These are phyloP conservation scores for Herpetomonas tarakana DNA, from an alignment of 208 protist genomes.

Conservation along the genomic window DNA sequence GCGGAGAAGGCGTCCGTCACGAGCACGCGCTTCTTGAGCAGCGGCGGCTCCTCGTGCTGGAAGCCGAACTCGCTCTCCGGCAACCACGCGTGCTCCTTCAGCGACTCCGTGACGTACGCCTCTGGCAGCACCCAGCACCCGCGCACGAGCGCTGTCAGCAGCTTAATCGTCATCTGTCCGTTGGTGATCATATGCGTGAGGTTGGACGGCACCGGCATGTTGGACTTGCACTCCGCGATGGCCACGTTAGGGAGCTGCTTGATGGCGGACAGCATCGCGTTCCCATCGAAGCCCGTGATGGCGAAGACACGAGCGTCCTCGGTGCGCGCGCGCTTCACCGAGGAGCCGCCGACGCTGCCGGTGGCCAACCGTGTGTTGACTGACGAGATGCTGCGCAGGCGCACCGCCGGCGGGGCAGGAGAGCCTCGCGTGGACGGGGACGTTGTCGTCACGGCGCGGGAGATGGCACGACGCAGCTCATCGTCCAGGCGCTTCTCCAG, in stretches of 20 bases:
- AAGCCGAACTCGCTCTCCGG: constrained; percentile 77
- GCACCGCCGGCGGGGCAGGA: constrained; percentile 14
- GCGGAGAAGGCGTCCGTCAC: constrained; percentile 65
- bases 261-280: constrained; percentile 46
- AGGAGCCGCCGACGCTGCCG: constrained; percentile 9
- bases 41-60: constrained; percentile 72
- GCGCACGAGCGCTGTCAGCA: constrained; percentile 78
- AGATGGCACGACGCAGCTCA: constrained; percentile 47
- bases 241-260: constrained; percentile 73
- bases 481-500: constrained; percentile 75
- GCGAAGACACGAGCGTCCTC: constrained; percentile 79
- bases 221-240: constrained; percentile 79
- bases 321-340: constrained; percentile 61
- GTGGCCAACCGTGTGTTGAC: constrained; percentile 10
- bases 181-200: constrained; percentile 87
- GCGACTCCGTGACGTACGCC: constrained; percentile 66
- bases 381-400: constrained; percentile 29
- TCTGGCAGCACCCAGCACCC: constrained; percentile 87
- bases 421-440: constrained; percentile 1
- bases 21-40: constrained; percentile 60
- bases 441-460: constrained; percentile 10
- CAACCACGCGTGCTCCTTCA: constrained; percentile 50
- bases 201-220: constrained; percentile 78
- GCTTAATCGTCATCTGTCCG: constrained; percentile 84
- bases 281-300: constrained; percentile 82